Conservation (phyloP, 1,139 yeast genomes). For the Suhomyces coccinellae region DNA sequence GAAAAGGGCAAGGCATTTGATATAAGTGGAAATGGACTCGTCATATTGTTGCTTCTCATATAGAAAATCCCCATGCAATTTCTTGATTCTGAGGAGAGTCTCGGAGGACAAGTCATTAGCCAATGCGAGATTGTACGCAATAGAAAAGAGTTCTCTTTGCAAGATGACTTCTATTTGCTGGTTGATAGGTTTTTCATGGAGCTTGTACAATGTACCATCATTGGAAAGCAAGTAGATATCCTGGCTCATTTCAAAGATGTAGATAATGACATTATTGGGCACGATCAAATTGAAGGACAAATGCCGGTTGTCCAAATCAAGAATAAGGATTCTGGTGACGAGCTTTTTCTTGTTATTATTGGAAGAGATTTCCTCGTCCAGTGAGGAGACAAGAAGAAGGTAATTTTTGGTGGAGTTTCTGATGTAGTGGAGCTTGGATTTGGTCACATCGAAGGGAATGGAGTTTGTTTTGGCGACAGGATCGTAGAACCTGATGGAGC, state of each 20-base stretch:
- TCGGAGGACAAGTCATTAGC: slow-evolving; percentile 41
- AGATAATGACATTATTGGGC: slow-evolving; percentile 58
- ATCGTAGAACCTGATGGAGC: slow-evolving; percentile 55
- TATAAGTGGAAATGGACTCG: slow-evolving; percentile 71
- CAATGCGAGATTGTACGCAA: slow-evolving; percentile 72
- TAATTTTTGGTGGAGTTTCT: slow-evolving; percentile 38
- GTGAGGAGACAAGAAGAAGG: slow-evolving; percentile 56
- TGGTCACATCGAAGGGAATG: slow-evolving; percentile 58
- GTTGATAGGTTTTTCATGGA: slow-evolving; percentile 65
- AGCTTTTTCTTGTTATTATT: slow-evolving; percentile 13
- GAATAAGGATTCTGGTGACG: slow-evolving; percentile 55
- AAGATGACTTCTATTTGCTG: slow-evolving; percentile 71
- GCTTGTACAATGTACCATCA: slow-evolving; percentile 72
- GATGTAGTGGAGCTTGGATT: slow-evolving; percentile 51
- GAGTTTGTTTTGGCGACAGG: slow-evolving; percentile 57
- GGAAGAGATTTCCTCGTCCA: slow-evolving; percentile 24
- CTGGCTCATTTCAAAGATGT: slow-evolving; percentile 54
- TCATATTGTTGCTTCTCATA: slow-evolving; percentile 65
- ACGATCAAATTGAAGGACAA: slow-evolving; percentile 70
- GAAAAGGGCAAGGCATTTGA: slow-evolving; percentile 38
- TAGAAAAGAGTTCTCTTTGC: slow-evolving; percentile 67
- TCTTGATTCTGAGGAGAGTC: slow-evolving; percentile 54
- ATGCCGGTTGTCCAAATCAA: slow-evolving; percentile 70
- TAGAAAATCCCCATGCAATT: slow-evolving; percentile 68
- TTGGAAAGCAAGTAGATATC: slow-evolving; percentile 62